Evolutionary conservation across 2,329 filamentous ascomycete genomes (phyloP).

Genomic region (Aschersonia sp.): DNA sequence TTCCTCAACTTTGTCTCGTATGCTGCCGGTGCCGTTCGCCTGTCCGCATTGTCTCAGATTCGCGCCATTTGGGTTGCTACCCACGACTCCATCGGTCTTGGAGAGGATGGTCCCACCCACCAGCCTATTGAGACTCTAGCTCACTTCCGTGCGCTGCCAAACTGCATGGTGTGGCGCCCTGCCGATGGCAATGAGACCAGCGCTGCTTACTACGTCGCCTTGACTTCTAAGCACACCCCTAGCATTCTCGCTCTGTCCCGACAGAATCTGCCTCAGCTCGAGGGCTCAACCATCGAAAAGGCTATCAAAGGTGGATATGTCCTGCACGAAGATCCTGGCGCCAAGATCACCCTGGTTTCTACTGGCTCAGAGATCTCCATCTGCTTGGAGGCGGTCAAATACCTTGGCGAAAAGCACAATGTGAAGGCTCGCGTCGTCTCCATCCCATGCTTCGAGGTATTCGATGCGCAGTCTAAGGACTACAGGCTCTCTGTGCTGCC

Average conservation of each 20-base stretch:
- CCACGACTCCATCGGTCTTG: slow-evolving; percentile 97
- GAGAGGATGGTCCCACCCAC: slow-evolving; percentile 96
- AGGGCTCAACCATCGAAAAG: slow-evolving; percentile 80
- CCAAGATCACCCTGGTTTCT: slow-evolving; percentile 77
- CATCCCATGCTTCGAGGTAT: slow-evolving; percentile 92
- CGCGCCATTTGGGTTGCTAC: slow-evolving; percentile 93
- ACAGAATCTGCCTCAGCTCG: slow-evolving; percentile 96
- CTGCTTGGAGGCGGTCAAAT: slow-evolving; percentile 83
- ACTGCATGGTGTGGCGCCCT: slow-evolving; percentile 99
- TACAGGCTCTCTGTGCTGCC: slow-evolving; percentile 89
- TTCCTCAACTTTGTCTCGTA: slow-evolving; percentile 99
- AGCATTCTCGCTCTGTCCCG: slow-evolving; percentile 89
- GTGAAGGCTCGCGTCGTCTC: slow-evolving; percentile 86
- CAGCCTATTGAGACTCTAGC: slow-evolving; percentile 97
- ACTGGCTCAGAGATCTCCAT: slow-evolving; percentile 95
- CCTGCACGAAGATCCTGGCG: slow-evolving; percentile 68
- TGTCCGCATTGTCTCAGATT: slow-evolving; percentile 81
- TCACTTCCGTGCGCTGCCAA: slow-evolving; percentile 96
- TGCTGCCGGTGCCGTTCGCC: slow-evolving; percentile 84
- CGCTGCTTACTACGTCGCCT: slow-evolving; percentile 89
- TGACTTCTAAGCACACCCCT: slow-evolving; percentile 81
- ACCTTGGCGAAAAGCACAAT: slow-evolving; percentile 76
- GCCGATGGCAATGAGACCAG: slow-evolving; percentile 97
- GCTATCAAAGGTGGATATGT: slow-evolving; percentile 94
- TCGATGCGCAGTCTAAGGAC: slow-evolving; percentile 85